These are phyloP conservation scores for Paragyromitra xinjiangensis DNA, from an alignment of 495 filamentous ascomycete genomes.

Conservation along the genomic window DNA sequence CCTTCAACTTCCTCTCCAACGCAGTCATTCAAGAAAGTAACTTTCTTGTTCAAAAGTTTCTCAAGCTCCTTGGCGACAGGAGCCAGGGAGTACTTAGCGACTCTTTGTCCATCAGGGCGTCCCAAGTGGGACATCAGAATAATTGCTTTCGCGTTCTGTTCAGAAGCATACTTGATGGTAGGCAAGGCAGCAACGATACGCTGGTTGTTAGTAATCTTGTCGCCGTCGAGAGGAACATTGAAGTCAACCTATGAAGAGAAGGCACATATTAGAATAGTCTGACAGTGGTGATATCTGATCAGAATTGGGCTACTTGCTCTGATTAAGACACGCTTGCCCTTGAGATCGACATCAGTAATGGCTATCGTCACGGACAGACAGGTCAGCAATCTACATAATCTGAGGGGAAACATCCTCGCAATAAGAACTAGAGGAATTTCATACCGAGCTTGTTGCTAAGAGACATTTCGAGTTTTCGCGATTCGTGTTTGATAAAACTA, in stretches of 20 bases:
- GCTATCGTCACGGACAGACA: conserved; percentile 59
- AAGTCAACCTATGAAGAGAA: conserved; percentile 82
- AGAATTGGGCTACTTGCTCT: conserved; percentile 70
- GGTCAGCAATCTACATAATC: conserved; percentile 18
- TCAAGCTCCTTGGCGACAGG: conserved; percentile 90
- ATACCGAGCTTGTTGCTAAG: conserved; percentile 88
- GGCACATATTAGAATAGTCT: background rate
- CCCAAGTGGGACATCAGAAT: conserved; percentile 99
- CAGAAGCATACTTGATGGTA: conserved; percentile 97
- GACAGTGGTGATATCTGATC: conserved; percentile 2
- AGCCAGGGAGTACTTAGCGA: conserved; percentile 92
- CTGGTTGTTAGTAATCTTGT: conserved; percentile 97
- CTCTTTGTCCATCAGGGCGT: conserved; percentile 87
- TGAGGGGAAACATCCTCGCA: background rate
- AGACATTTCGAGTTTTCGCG: conserved; percentile 74
- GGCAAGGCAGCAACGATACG: conserved; percentile 97
- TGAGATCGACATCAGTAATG: conserved; percentile 94
- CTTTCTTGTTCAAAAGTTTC: conserved; percentile 79
- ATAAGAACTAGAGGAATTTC: background rate
- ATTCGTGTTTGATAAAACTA: conserved; percentile 16
- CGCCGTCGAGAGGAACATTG: conserved; percentile 93
- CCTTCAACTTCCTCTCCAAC: conserved; percentile 90
- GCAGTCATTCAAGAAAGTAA: conserved; percentile 89
- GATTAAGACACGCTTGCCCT: conserved; percentile 97
- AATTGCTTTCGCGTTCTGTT: conserved; percentile 92